These are phyloP conservation scores for Sphagnum magellanicum DNA, from an alignment of 228 moss, liverwort and hornwort species.

Conservation along the genomic window DNA sequence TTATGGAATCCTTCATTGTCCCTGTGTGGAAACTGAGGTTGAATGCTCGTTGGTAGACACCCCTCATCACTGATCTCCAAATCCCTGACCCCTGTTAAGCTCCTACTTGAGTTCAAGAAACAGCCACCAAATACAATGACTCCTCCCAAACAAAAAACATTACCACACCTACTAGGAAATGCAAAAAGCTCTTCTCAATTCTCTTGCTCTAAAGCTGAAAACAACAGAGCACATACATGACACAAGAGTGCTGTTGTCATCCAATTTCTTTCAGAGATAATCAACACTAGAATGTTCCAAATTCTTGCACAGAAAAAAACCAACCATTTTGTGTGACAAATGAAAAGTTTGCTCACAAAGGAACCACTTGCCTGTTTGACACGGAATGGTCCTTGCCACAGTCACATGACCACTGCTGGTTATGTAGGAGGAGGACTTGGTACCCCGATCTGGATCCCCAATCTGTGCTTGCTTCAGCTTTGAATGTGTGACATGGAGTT, in stretches of 20 bases:
- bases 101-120: conserved; percentile 17
- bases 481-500: conserved; percentile 24
- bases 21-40: neutral
- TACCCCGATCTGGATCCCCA: conserved; percentile 21
- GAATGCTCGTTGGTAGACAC: conserved; percentile 8
- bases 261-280: too few relatives aligned
- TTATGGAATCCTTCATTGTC: conserved; percentile 9
- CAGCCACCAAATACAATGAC: neutral
- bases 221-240: too few relatives aligned
- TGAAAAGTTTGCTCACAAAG: too few relatives aligned
- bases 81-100: conserved; percentile 17
- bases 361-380: neutral
- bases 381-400: neutral
- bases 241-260: too few relatives aligned
- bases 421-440: conserved; percentile 6
- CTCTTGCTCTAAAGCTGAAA: too few relatives aligned
- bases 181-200: too few relatives aligned
- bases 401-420: conserved; percentile 10
- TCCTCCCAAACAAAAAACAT: too few relatives aligned
- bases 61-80: conserved; percentile 27
- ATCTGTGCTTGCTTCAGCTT: conserved; percentile 11
- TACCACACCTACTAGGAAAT: too few relatives aligned
- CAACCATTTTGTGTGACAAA: too few relatives aligned
- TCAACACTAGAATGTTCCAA: too few relatives aligned
- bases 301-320: too few relatives aligned